These are phyloP conservation scores for Xylaria palmicola DNA, from an alignment of 495 filamentous ascomycete genomes.

Conservation along the genomic window DNA sequence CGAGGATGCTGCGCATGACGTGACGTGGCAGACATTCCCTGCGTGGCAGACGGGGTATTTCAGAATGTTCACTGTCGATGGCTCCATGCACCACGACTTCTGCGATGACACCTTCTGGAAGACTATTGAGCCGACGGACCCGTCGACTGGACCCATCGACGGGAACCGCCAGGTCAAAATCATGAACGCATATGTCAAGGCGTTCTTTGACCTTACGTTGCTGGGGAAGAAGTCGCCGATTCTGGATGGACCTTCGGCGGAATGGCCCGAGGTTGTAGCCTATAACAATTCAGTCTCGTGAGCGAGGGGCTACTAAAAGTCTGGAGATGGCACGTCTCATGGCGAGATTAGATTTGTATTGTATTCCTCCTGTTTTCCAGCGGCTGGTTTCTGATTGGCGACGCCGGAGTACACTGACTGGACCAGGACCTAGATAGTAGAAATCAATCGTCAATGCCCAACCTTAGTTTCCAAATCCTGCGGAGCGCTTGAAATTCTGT, in stretches of 20 bases:
- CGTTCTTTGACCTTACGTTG: slow-evolving; percentile 34
- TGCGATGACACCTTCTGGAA: slow-evolving; percentile 35
- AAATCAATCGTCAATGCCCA: no score
- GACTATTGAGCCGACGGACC: slow-evolving; percentile 20
- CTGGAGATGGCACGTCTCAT: no score
- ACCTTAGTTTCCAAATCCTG: no score
- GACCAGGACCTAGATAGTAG: no score
- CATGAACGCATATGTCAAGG: slow-evolving; percentile 26
- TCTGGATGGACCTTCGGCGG: slow-evolving; percentile 14
- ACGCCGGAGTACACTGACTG: no score
- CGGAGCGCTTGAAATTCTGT: no score
- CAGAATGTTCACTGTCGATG: slow-evolving; percentile 22
- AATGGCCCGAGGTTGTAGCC: slow-evolving; percentile 27
- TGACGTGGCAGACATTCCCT: slow-evolving; percentile 19
- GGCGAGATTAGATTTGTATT: no score
- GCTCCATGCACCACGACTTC: slow-evolving; percentile 30
- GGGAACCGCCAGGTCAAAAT: slow-evolving; percentile 19
- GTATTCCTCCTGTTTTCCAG: no score
- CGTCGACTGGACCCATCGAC: slow-evolving; percentile 23
- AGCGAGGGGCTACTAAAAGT: no score
- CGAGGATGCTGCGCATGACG: neutral
- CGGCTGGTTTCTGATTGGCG: no score
- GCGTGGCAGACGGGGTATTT: slow-evolving; percentile 19
- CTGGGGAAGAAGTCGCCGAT: slow-evolving; percentile 11
- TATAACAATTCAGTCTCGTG: no score